Evolutionary conservation across 106 monocot species (phyloP).

Genomic region (Hemerocallis citrina): DNA sequence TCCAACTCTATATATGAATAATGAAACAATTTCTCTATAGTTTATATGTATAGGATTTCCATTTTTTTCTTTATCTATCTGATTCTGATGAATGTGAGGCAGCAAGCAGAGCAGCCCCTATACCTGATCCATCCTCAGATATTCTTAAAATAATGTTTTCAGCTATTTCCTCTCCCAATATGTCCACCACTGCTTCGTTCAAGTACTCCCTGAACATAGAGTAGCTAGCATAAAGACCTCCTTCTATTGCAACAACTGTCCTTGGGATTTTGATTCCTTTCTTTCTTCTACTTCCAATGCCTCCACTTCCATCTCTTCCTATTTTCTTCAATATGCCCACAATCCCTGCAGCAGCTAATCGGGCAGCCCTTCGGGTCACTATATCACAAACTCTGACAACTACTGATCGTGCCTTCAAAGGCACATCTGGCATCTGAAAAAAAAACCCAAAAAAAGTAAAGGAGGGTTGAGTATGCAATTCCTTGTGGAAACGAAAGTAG

Average conservation of each 20-base stretch:
- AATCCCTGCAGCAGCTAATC: slow-evolving; percentile 81
- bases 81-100: slow-evolving; percentile 49
- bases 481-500: neutral
- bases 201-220: slow-evolving; percentile 76
- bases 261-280: slow-evolving; percentile 35
- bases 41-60: too few relatives aligned
- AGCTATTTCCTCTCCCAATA: slow-evolving; percentile 80
- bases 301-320: slow-evolving; percentile 79
- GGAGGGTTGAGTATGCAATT: neutral
- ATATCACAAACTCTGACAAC: slow-evolving; percentile 71
- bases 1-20: too few relatives aligned
- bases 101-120: slow-evolving; percentile 89
- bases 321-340: slow-evolving; percentile 95
- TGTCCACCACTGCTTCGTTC: slow-evolving; percentile 74
- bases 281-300: slow-evolving; percentile 34
- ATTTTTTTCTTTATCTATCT: too few relatives aligned
- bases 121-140: slow-evolving; percentile 77
- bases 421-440: slow-evolving; percentile 45
- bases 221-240: slow-evolving; percentile 64
- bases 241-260: slow-evolving; percentile 77
- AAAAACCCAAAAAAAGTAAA: neutral
- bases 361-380: slow-evolving; percentile 80
- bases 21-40: too few relatives aligned
- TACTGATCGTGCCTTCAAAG: slow-evolving; percentile 63
- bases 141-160: slow-evolving; percentile 47